Base-by-base conservation (phyloP, 2,329 filamentous ascomycete genomes). In the Neospermospora avenae region DNA sequence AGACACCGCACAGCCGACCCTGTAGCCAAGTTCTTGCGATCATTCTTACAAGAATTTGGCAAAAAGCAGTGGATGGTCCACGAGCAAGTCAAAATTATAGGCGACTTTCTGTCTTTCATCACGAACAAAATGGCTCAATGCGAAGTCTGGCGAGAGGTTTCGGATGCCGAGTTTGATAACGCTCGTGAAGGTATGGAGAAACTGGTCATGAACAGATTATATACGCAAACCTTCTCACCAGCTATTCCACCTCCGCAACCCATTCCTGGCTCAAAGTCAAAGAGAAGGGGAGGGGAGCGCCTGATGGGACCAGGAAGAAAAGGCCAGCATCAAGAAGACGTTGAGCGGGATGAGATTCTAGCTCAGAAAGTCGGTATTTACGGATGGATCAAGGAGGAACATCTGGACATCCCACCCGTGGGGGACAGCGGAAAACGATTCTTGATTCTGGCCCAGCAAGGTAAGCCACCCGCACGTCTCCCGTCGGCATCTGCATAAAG, bases 11-110 rank as follows among this genome's bases (percentile, higher is more conserved):
- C 96, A 60, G 96, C 95, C n/a, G 96, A 99, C 70, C 95, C 96
- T 0, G 93, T 99, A 2, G 96, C 96, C 4, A 89, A 93, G 65
- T 99, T 97, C 71, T 81, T 99, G 48, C 90, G 96, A 65, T 98
- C 95, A 0, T 99, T 99, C 70, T 78, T 99, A 31, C 86, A 86
- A 52, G 96, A 99, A 74, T 99, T 99, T 75, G 91, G 87, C 37
- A 99, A 98, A 78, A 91, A 93, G 68, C 95, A 98, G 75, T 99
- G 95, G 95, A 96, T 96, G 90, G 95, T 97, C 6, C 95, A 99
- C 73, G 95, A 99, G 76, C 95, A 99, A 74, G 95, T 98, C 73
- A 99, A 99, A 77, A 98, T 99, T 64, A 96, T 99, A 63, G 86
- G 91, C 66, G 96, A 99, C 73, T 99, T 99, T 68, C 79, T 99